Evolutionary conservation across 352 stramenopile species (phyloP).

Genomic region (Chrysophaeum taylorii): DNA sequence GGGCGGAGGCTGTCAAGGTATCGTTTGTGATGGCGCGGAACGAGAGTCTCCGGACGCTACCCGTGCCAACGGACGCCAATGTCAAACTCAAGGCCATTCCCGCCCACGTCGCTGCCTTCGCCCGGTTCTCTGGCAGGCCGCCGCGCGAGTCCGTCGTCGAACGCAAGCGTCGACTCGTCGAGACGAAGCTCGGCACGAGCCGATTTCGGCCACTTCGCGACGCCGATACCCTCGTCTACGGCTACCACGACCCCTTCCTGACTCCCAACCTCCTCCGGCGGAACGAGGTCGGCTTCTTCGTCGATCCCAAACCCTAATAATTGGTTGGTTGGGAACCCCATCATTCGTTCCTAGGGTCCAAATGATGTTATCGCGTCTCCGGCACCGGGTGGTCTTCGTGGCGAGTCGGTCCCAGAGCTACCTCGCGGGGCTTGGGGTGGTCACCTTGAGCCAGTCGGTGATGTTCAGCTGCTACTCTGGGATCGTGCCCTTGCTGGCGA

Average conservation of each 20-base stretch:
- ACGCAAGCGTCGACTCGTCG: constrained; percentile 24
- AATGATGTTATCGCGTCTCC: too few species aligned
- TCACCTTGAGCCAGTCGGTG: too few species aligned
- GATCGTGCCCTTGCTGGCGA: too few species aligned
- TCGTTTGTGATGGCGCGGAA: constrained; percentile 43
- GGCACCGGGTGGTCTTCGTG: too few species aligned
- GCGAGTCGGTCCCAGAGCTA: too few species aligned
- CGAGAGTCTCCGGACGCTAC: constrained; percentile 35
- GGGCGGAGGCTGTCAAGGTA: constrained; percentile 33
- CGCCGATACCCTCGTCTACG: constrained; percentile 37
- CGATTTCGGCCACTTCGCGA: constrained; percentile 13
- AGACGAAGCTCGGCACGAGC: constrained; percentile 22
- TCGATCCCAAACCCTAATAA: too few species aligned
- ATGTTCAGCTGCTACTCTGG: too few species aligned
- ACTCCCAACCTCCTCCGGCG: constrained; percentile 40
- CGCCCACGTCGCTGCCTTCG: constrained; percentile 32
- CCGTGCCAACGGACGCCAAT: constrained; percentile 32
- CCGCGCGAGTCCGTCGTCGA: constrained; percentile 30
- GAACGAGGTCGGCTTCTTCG: constrained; percentile 39
- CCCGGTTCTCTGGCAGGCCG: constrained; percentile 34
- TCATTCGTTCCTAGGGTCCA: too few species aligned
- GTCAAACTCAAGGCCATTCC: constrained; percentile 34
- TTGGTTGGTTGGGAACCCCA: too few species aligned
- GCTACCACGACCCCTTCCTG: constrained; percentile 44
- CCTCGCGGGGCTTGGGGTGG: too few species aligned